Conservation (phyloP, 352 stramenopile species). For the Pythium apleroticum region DNA sequence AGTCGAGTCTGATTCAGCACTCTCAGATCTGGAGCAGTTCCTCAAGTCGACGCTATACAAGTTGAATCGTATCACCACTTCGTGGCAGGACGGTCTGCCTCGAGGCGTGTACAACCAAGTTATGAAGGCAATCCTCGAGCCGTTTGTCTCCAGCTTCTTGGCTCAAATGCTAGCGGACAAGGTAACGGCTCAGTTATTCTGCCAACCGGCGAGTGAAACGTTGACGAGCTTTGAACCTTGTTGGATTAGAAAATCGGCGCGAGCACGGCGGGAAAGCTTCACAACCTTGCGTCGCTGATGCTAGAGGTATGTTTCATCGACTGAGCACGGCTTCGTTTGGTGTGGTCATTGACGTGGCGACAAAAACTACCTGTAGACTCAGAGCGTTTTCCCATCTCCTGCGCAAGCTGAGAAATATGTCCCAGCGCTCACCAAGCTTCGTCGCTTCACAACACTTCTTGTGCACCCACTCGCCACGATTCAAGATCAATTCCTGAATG, state of each 20-base stretch:
- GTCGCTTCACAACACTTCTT: conserved; percentile 47
- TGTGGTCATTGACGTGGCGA: neutral
- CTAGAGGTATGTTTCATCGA: conserved; percentile 20
- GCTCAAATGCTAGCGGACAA: conserved; percentile 47
- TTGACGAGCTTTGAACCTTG: neutral
- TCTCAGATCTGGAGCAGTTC: conserved; percentile 45
- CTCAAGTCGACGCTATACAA: conserved; percentile 65
- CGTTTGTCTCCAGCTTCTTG: conserved; percentile 56
- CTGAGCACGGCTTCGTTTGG: neutral
- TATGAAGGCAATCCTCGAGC: conserved; percentile 50
- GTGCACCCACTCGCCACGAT: conserved; percentile 61
- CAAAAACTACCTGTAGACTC: conserved; percentile 31
- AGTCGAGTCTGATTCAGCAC: conserved; percentile 14
- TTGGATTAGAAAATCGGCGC: conserved; percentile 19
- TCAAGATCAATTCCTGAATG: conserved; percentile 52
- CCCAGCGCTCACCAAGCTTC: conserved; percentile 45
- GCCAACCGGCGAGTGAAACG: neutral
- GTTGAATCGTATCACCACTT: conserved; percentile 51
- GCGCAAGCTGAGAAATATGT: conserved; percentile 57
- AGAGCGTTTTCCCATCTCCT: conserved; percentile 47
- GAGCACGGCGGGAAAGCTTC: conserved; percentile 15
- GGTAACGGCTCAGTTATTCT: conserved; percentile 21
- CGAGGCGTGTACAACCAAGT: conserved; percentile 53
- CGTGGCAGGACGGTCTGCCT: conserved; percentile 68
- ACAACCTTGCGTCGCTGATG: conserved; percentile 22